Percentiles rank a stretch among this genome's conserved stretches.
Conservation (phyloP, 352 stramenopile genomes). For the Phytophthora pisi region DNA sequence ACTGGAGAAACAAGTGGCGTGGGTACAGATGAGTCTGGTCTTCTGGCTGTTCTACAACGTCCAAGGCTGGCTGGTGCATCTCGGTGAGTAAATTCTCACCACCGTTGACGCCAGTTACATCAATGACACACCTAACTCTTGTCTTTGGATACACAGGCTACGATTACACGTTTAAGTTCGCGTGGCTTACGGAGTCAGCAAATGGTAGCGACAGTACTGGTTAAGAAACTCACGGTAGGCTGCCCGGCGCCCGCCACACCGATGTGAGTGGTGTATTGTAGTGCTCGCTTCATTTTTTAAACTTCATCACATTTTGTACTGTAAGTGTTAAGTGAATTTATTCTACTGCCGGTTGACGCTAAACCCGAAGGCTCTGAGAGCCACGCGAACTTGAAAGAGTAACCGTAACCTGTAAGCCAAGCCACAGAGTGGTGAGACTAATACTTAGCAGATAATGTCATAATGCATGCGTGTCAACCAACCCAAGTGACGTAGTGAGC, state of each 20-base stretch:
- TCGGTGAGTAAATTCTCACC: not conserved
- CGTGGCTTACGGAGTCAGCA: slow-evolving; percentile 1
- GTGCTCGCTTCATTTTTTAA: too few relatives aligned
- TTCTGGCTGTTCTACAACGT: slow-evolving; percentile 43
- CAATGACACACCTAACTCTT: not conserved
- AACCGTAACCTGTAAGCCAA: slow-evolving; percentile 1
- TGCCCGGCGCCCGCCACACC: too few relatives aligned
- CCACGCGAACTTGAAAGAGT: slow-evolving; percentile 3
- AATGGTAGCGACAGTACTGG: not conserved
- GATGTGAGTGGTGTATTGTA: too few relatives aligned
- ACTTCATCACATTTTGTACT: too few relatives aligned
- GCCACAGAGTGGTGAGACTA: not conserved
- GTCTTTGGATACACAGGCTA: slow-evolving; percentile 9
- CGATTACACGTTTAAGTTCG: slow-evolving; percentile 18
- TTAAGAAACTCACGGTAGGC: too few relatives aligned
- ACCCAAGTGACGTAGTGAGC: slow-evolving; percentile 2
- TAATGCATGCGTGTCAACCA: not conserved
- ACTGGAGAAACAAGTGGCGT: slow-evolving; percentile 25
- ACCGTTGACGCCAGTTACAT: not conserved
- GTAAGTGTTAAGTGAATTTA: too few relatives aligned
- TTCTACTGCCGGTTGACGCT: not conserved
- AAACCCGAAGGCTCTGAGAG: not conserved
- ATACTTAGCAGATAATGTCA: not conserved
- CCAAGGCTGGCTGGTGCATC: slow-evolving; percentile 6
- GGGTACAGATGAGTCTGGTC: slow-evolving; percentile 34